phyloP scores from a whole-genome alignment of 202 grass and related monocot genomes.

The Carex sylvatica region DNA sequence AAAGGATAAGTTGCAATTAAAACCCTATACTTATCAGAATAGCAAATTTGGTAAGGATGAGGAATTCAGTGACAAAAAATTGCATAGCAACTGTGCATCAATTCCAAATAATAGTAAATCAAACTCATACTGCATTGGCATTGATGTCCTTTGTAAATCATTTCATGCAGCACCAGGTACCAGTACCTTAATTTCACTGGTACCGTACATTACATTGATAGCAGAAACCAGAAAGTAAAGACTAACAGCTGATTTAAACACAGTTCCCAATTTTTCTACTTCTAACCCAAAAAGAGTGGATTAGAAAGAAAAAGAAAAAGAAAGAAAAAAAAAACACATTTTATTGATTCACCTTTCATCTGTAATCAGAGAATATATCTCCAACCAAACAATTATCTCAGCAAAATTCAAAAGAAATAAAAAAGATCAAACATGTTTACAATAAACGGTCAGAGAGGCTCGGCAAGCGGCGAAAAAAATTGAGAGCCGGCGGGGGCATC shows the following conservation, averaged over 20 bases:
- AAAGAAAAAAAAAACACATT: background rate
- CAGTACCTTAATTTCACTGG: too few species aligned
- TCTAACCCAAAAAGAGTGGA: background rate
- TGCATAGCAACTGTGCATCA: too few species aligned
- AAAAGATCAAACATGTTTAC: slow-evolving; percentile 23
- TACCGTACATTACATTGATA: too few species aligned
- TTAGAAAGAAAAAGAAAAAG: background rate
- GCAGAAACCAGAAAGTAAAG: background rate
- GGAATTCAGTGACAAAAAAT: too few species aligned
- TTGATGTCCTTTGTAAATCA: too few species aligned
- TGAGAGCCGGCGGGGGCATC: slow-evolving; percentile 69
- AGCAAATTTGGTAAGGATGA: too few species aligned
- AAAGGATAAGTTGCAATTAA: too few species aligned
- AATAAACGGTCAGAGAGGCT: slow-evolving; percentile 79
- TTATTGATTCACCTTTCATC: slow-evolving; percentile 6
- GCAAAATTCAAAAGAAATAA: background rate
- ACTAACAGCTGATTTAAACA: background rate
- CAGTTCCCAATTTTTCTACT: background rate
- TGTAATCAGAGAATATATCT: slow-evolving; percentile 2
- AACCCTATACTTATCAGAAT: too few species aligned
- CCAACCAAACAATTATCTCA: slow-evolving; percentile 12
- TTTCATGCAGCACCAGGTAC: too few species aligned
- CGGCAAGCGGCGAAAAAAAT: slow-evolving; percentile 93
- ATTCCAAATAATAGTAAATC: too few species aligned
- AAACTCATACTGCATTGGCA: too few species aligned